A percentile compares a stretch with the other conserved stretches of the same genome.
These are phyloP conservation scores for Euphorbia pulcherrima DNA, from an alignment of 345 rosid genomes.

Conservation along the genomic window DNA sequence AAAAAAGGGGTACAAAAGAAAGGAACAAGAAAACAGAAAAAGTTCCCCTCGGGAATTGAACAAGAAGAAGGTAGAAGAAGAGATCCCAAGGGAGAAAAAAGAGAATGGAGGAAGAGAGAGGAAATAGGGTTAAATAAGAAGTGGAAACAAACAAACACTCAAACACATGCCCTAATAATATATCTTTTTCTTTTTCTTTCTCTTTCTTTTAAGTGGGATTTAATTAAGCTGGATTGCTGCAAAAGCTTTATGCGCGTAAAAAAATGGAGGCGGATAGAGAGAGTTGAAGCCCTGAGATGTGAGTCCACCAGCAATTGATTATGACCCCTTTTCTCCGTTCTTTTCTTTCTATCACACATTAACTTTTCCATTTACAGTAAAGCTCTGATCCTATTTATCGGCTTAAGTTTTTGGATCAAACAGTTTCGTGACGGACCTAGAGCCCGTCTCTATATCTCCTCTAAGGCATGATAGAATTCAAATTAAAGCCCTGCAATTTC, in stretches of 20 bases:
- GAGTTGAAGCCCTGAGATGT: slow-evolving; percentile 18
- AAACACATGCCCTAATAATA: slow-evolving; percentile 59
- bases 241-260: slow-evolving; percentile 50
- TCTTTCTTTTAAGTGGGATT: slow-evolving; percentile 35
- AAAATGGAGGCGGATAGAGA: slow-evolving; percentile 39
- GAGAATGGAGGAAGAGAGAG: slow-evolving; percentile 44
- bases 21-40: slow-evolving; percentile 14
- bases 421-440: no score
- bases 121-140: slow-evolving; percentile 53
- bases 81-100: slow-evolving; percentile 59
- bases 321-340: background rate
- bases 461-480: no score
- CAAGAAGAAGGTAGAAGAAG: slow-evolving; percentile 35
- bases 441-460: no score
- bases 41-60: slow-evolving; percentile 63
- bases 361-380: background rate
- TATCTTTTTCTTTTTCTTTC: slow-evolving; percentile 27
- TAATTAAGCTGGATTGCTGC: slow-evolving; percentile 69
- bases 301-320: slow-evolving; percentile 68
- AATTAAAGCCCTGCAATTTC: no score
- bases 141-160: slow-evolving; percentile 10
- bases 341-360: no score
- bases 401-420: no score
- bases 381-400: no score
- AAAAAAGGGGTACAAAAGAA: slow-evolving; percentile 6